A percentile compares a stretch with the other conserved stretches of the same genome.
Conservation (phyloP, 2,329 filamentous ascomycete species). For the Hymenoscyphus fructigenus region DNA sequence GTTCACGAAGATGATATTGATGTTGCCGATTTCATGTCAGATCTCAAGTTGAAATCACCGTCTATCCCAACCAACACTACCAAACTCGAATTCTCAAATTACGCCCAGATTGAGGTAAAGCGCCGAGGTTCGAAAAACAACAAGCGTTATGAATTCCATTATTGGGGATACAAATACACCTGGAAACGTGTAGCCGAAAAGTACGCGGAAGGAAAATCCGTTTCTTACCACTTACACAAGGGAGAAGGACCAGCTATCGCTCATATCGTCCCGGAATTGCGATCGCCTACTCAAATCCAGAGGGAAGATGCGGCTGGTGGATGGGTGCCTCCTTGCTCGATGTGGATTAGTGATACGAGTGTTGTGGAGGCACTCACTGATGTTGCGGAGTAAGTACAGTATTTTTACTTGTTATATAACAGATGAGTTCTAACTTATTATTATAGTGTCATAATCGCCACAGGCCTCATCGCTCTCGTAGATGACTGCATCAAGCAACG, state of each 20-base stretch:
- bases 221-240: constrained; percentile 79
- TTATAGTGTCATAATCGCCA: constrained; percentile 77
- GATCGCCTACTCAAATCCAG: constrained; percentile 67
- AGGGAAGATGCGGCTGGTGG: constrained; percentile 77
- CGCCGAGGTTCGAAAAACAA: constrained; percentile 63
- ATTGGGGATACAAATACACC: constrained; percentile 83
- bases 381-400: constrained; percentile 74
- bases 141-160: constrained; percentile 87
- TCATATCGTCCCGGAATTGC: constrained; percentile 78
- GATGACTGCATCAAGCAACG: constrained; percentile 80
- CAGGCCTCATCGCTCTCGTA: constrained; percentile 83
- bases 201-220: constrained; percentile 59
- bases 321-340: constrained; percentile 86
- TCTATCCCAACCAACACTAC: constrained; percentile 68
- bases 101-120: constrained; percentile 83
- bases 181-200: constrained; percentile 77
- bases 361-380: constrained; percentile 70
- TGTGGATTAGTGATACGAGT: constrained; percentile 80
- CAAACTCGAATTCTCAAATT: constrained; percentile 95
- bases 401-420: background rate
- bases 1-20: constrained; percentile 39
- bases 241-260: constrained; percentile 66
- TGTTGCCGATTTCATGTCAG: constrained; percentile 30
- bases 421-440: constrained; percentile 13
- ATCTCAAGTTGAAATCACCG: constrained; percentile 29